phyloP scores from a whole-genome alignment of 345 rosid species.

The Trapa incisa region DNA sequence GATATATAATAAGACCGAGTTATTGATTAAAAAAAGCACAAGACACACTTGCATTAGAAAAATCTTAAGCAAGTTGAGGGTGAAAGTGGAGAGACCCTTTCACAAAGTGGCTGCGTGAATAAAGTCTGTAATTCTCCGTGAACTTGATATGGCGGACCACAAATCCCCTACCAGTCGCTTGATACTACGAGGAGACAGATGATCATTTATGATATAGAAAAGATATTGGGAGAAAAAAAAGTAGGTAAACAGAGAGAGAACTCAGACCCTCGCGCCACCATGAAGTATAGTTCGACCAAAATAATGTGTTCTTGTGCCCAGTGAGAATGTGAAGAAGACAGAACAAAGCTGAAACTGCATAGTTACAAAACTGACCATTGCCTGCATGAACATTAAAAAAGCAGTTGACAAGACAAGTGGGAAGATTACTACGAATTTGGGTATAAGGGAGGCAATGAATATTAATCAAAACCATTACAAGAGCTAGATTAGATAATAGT shows the following conservation, averaged over 20 bases:
- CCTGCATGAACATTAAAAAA: conserved; percentile 33
- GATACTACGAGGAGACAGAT: conserved; percentile 44
- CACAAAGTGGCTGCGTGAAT: conserved; percentile 94
- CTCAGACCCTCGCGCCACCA: conserved; percentile 86
- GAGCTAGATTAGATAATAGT: neutral
- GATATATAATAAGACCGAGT: neutral
- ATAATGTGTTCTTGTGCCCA: conserved; percentile 92
- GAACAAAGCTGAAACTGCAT: conserved; percentile 96
- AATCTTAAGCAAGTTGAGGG: neutral
- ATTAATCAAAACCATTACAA: neutral
- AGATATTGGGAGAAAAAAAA: neutral
- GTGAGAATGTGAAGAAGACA: conserved; percentile 95
- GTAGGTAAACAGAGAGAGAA: conserved; percentile 8
- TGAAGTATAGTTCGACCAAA: conserved; percentile 95
- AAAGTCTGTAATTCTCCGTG: conserved; percentile 85
- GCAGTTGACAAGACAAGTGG: neutral
- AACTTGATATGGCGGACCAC: conserved; percentile 88
- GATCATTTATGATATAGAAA: conserved; percentile 3
- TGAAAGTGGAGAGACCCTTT: conserved; percentile 44
- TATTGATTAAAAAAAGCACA: neutral
- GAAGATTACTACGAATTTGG: neutral
- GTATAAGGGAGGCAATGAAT: neutral
- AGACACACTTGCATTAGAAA: neutral
- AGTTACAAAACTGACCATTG: conserved; percentile 72
- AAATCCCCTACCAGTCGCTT: conserved; percentile 96